Conservation (phyloP, 1,284 basidiomycete species). For the Papiliotrema fonsecae region DNA sequence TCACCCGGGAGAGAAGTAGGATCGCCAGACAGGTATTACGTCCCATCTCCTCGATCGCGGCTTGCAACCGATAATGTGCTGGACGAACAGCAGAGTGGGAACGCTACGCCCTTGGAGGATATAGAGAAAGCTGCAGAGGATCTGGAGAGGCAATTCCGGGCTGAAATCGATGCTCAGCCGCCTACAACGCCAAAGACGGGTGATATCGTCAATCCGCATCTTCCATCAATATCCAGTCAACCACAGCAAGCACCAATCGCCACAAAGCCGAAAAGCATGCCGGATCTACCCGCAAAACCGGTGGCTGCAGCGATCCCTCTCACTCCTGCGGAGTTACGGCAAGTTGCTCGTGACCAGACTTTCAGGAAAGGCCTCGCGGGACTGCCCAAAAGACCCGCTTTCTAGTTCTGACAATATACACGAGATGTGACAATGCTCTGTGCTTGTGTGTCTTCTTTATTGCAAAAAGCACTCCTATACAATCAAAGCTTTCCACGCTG, state of each 20-base stretch:
- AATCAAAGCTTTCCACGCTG: too few species aligned
- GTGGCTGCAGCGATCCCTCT: too few species aligned
- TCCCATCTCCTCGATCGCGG: not conserved
- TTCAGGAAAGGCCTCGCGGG: conserved; percentile 30
- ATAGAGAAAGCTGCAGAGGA: conserved; percentile 24
- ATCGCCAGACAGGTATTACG: not conserved
- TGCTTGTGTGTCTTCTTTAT: too few species aligned
- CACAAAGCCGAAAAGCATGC: not conserved
- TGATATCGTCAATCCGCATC: not conserved
- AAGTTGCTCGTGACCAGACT: conserved; percentile 3
- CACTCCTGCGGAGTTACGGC: not conserved
- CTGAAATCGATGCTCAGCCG: conserved; percentile 6
- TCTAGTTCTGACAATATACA: conserved; percentile 6
- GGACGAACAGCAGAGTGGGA: conserved; percentile 9
- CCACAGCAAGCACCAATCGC: not conserved
- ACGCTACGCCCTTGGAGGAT: conserved; percentile 13
- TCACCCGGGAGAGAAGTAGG: conserved; percentile 15
- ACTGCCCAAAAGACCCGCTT: conserved; percentile 35
- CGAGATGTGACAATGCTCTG: too few species aligned
- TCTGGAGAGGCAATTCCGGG: conserved; percentile 22
- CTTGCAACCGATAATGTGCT: too few species aligned
- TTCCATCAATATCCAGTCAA: not conserved
- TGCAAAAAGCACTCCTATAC: too few species aligned
- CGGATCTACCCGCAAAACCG: not conserved
- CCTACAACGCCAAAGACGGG: not conserved